phyloP scores from a whole-genome alignment of 768 basidiomycete species.

The Asterophora parasitica region DNA sequence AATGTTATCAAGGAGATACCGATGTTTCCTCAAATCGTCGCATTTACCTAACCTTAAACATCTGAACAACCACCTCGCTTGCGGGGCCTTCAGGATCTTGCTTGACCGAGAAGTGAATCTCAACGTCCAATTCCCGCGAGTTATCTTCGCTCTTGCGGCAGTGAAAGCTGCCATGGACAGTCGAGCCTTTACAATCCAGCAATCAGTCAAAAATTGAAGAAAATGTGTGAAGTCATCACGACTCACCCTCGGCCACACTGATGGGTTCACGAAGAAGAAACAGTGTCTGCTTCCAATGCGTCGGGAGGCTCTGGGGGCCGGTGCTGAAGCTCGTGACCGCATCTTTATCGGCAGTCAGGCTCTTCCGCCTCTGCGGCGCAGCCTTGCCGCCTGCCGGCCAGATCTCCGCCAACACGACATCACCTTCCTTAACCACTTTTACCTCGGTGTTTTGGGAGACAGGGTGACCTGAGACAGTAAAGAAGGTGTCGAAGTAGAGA shows the following conservation, averaged over 20 bases:
- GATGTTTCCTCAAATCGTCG: neutral
- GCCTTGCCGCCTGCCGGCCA: conserved; percentile 74
- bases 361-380: conserved; percentile 55
- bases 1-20: neutral
- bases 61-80: conserved; percentile 56
- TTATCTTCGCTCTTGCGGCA: conserved; percentile 78
- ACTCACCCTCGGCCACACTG: conserved; percentile 65
- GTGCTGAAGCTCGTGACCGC: conserved; percentile 81
- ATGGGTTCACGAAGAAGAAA: conserved; percentile 84
- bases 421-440: conserved; percentile 51
- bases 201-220: conserved; percentile 3
- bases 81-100: conserved; percentile 33
- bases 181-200: conserved; percentile 46
- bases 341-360: conserved; percentile 43
- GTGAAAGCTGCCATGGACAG: conserved; percentile 75
- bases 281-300: conserved; percentile 96
- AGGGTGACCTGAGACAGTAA: conserved; percentile 54
- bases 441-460: conserved; percentile 50
- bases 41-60: conserved; percentile 69
- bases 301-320: conserved; percentile 79
- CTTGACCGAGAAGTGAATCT: conserved; percentile 72
- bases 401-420: conserved; percentile 67
- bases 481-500: conserved; percentile 95
- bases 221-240: neutral
- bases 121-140: conserved; percentile 84